Evolutionary conservation across 2,329 filamentous ascomycete species (phyloP).

Genomic region (Coleophoma eucalyptorum): DNA sequence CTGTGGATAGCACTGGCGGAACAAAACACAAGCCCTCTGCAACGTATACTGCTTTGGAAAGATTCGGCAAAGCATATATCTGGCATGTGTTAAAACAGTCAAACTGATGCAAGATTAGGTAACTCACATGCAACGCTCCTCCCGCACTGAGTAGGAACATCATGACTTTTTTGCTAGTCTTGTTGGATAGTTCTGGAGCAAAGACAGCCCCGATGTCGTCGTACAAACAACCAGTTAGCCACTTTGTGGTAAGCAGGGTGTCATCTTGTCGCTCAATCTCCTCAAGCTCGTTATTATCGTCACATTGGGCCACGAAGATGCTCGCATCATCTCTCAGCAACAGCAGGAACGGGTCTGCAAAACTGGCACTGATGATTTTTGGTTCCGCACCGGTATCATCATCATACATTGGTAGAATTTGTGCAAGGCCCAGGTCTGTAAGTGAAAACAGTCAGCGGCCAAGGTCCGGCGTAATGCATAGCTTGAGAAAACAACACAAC

Average conservation of each 20-base stretch:
- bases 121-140: conserved; percentile 70
- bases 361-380: conserved; percentile 73
- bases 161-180: conserved; percentile 47
- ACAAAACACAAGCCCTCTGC: conserved; percentile 76
- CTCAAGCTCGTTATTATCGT: conserved; percentile 79
- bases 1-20: conserved; percentile 69
- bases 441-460: conserved; percentile 2
- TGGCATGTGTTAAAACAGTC: conserved; percentile 30
- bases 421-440: conserved; percentile 76
- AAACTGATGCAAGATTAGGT: neutral
- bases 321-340: conserved; percentile 82
- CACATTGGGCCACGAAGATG: conserved; percentile 74
- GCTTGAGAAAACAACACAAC: conserved; percentile 7
- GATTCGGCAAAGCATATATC: conserved; percentile 73
- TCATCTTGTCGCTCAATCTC: conserved; percentile 66
- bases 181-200: conserved; percentile 32
- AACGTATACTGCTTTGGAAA: conserved; percentile 67
- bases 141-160: conserved; percentile 74
- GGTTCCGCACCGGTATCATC: conserved; percentile 83
- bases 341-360: conserved; percentile 81
- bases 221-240: conserved; percentile 83
- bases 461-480: neutral
- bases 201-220: conserved; percentile 59
- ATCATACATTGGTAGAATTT: conserved; percentile 90
- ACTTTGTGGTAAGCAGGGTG: conserved; percentile 58